phyloP scores from a whole-genome alignment of 208 protist genomes.

The Trichomonas vaginalis region DNA sequence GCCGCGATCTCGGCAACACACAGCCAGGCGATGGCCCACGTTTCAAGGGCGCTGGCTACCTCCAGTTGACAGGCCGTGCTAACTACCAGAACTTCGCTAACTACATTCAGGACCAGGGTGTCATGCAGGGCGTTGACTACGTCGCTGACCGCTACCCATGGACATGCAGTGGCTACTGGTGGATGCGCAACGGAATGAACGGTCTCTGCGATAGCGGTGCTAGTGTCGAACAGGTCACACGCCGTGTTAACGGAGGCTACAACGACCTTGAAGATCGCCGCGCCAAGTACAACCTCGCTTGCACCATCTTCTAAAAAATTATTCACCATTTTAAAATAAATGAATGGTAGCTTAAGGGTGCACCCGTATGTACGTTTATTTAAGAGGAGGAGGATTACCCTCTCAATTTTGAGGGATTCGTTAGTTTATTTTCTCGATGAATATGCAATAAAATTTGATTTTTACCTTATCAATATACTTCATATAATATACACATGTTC shows the following conservation, averaged over 20 bases:
- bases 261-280: neutral
- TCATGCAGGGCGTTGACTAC: slow-evolving; percentile 1
- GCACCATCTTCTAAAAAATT: neutral
- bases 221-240: neutral
- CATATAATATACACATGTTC: too few relatives aligned
- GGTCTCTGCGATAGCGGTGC: neutral
- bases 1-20: neutral
- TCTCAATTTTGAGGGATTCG: too few relatives aligned
- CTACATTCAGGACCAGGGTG: neutral
- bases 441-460: too few relatives aligned
- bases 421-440: too few relatives aligned
- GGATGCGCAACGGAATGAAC: slow-evolving; percentile 12
- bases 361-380: too few relatives aligned
- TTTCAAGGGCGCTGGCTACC: slow-evolving; percentile 15
- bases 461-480: too few relatives aligned
- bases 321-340: too few relatives aligned
- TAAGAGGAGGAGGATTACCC: too few relatives aligned
- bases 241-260: neutral
- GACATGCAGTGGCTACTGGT: slow-evolving; percentile 13
- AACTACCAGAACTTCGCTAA: slow-evolving; percentile 14
- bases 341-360: too few relatives aligned
- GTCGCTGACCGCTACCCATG: slow-evolving; percentile 13
- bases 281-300: neutral
- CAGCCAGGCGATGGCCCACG: neutral
- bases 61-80: neutral